These are phyloP conservation scores for Arthrobotrys entomopaga DNA, from an alignment of 2,329 filamentous ascomycete species.

Conservation along the genomic window DNA sequence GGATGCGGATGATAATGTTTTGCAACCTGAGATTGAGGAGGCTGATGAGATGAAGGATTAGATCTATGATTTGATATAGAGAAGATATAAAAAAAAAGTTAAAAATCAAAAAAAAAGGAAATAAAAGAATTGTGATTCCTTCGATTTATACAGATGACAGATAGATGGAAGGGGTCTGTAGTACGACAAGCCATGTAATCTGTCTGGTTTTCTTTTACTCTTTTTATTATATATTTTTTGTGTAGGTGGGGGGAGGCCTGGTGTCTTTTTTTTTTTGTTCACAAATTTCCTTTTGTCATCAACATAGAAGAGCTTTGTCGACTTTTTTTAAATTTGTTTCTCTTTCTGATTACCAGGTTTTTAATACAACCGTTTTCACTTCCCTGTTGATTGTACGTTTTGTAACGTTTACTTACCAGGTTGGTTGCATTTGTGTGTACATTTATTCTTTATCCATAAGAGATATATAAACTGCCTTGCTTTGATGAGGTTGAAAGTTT, in stretches of 20 bases:
- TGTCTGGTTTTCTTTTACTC: slow-evolving; percentile 37
- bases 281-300: slow-evolving; percentile 31
- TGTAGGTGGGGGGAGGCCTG: slow-evolving; percentile 10
- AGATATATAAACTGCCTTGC: neutral
- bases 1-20: slow-evolving; percentile 62
- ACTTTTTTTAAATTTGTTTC: too few species aligned
- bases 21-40: slow-evolving; percentile 4
- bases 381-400: slow-evolving; percentile 11
- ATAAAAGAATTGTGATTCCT: slow-evolving; percentile 18
- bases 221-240: slow-evolving; percentile 15
- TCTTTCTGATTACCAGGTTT: neutral
- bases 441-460: neutral
- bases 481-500: too few species aligned
- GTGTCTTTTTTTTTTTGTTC: slow-evolving; percentile 23
- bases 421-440: slow-evolving; percentile 1
- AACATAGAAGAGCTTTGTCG: slow-evolving; percentile 30
- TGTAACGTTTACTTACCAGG: neutral
- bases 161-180: neutral
- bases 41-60: slow-evolving; percentile 52
- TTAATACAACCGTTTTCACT: slow-evolving; percentile 31
- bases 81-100: slow-evolving; percentile 5
- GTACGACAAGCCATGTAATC: neutral
- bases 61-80: neutral
- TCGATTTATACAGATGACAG: slow-evolving; percentile 8
- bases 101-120: neutral